These are phyloP conservation scores for Phytophthora fragariae DNA, from an alignment of 352 stramenopile species.

Conservation along the genomic window DNA sequence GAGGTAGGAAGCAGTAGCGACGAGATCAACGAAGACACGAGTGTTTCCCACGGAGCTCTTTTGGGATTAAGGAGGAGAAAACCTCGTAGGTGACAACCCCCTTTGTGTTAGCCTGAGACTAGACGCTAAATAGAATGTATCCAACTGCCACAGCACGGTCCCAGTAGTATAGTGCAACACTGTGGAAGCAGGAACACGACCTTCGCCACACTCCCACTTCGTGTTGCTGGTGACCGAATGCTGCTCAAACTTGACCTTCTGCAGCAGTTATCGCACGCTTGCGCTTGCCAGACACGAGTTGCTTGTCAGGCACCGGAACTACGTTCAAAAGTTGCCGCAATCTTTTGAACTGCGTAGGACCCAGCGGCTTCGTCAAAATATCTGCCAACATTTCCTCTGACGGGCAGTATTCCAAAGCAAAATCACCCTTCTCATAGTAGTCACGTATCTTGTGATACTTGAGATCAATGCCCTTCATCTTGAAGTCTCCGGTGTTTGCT, in stretches of 20 bases:
- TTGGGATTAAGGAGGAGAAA: too few species aligned
- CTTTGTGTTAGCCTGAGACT: too few species aligned
- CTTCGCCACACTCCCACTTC: too few species aligned
- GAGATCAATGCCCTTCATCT: background rate
- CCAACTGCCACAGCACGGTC: too few species aligned
- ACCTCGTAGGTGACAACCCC: too few species aligned
- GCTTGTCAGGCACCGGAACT: background rate
- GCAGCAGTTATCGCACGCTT: background rate
- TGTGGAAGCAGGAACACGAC: too few species aligned
- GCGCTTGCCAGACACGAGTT: background rate
- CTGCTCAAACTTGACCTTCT: background rate
- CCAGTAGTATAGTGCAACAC: too few species aligned
- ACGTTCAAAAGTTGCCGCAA: background rate
- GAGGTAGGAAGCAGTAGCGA: too few species aligned
- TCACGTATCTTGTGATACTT: conserved; percentile 9
- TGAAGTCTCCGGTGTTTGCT: background rate
- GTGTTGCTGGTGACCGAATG: too few species aligned
- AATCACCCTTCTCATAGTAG: background rate
- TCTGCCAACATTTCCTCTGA: conserved; percentile 7
- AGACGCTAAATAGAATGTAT: too few species aligned
- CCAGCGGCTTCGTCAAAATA: conserved; percentile 36
- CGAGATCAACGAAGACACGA: too few species aligned
- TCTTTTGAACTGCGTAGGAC: background rate
- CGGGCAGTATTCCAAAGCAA: conserved; percentile 7
- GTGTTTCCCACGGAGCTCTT: too few species aligned